Evolutionary conservation across 306 rosid genomes (phyloP).

Genomic region (Castanopsis chinensis): DNA sequence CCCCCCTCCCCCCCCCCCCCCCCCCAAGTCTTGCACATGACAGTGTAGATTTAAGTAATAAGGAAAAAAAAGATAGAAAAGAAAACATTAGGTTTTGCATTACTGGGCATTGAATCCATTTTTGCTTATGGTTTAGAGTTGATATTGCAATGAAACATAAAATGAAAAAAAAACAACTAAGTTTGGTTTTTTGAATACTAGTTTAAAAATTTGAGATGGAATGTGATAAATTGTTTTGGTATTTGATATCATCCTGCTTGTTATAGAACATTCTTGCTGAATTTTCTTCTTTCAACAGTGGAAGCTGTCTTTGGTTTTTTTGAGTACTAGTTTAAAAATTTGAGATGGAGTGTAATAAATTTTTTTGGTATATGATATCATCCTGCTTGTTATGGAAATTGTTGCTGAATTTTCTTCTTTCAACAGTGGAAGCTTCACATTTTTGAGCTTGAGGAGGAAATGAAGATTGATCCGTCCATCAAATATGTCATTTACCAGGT

Average conservation of each 20-base stretch:
- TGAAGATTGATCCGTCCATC: conserved; percentile 51
- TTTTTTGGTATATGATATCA: not conserved
- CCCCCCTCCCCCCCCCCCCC: too few species aligned
- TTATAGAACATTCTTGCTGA: conserved; percentile 4
- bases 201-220: too few species aligned
- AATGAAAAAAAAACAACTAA: too few species aligned
- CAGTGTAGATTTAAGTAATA: too few species aligned
- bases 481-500: conserved; percentile 58
- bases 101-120: not conserved
- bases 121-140: not conserved
- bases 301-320: conserved; percentile 18
- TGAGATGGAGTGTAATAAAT: too few species aligned
- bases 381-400: conserved; percentile 1
- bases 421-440: conserved; percentile 59
- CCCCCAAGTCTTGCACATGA: too few species aligned
- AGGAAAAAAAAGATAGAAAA: too few species aligned
- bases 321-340: too few species aligned
- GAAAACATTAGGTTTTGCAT: too few species aligned
- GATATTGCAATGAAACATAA: too few species aligned
- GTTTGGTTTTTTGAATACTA: too few species aligned
- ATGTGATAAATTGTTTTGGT: too few species aligned
- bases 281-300: conserved; percentile 30
- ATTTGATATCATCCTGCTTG: conserved; percentile 4
- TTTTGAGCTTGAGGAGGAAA: conserved; percentile 64
- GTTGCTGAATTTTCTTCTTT: conserved; percentile 1